Evolutionary conservation across 148 eudicot genomes (phyloP).

Genomic region (Nepenthes mirabilis): DNA sequence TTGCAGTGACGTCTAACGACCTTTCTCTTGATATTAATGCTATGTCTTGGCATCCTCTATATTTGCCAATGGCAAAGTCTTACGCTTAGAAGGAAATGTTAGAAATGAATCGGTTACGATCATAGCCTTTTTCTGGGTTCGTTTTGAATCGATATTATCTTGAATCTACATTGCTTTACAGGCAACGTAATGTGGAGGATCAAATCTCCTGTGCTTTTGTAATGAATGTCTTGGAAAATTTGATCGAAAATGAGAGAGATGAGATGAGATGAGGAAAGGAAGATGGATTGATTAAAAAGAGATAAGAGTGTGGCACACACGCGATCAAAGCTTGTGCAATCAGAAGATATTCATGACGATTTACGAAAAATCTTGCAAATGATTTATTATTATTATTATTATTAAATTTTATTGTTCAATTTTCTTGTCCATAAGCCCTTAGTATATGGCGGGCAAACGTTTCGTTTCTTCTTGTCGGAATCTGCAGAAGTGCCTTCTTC

Average conservation of each 20-base stretch:
- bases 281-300: not conserved
- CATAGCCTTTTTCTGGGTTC: slow-evolving; percentile 3
- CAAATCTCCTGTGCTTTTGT: slow-evolving; percentile 10
- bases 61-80: too few relatives aligned
- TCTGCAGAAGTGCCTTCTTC: too few relatives aligned
- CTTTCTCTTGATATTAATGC: slow-evolving; percentile 13
- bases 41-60: slow-evolving; percentile 23
- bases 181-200: slow-evolving; percentile 2
- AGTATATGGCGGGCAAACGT: too few relatives aligned
- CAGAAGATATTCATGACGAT: not conserved
- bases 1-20: not conserved
- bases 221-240: slow-evolving; percentile 11
- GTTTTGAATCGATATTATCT: not conserved
- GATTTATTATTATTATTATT: too few relatives aligned
- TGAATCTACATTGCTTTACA: too few relatives aligned
- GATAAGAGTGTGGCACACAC: slow-evolving; percentile 39
- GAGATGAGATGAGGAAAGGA: slow-evolving; percentile 1
- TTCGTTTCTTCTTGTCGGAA: too few relatives aligned
- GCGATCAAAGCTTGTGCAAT: slow-evolving; percentile 18
- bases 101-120: slow-evolving; percentile 1
- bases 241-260: slow-evolving; percentile 7
- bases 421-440: too few relatives aligned
- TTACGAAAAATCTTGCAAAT: too few relatives aligned
- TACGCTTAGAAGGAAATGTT: not conserved
- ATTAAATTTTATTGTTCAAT: too few relatives aligned